These are phyloP conservation scores for Sambucus nigra DNA, from an alignment of 129 eudicot genomes.

Conservation along the genomic window DNA sequence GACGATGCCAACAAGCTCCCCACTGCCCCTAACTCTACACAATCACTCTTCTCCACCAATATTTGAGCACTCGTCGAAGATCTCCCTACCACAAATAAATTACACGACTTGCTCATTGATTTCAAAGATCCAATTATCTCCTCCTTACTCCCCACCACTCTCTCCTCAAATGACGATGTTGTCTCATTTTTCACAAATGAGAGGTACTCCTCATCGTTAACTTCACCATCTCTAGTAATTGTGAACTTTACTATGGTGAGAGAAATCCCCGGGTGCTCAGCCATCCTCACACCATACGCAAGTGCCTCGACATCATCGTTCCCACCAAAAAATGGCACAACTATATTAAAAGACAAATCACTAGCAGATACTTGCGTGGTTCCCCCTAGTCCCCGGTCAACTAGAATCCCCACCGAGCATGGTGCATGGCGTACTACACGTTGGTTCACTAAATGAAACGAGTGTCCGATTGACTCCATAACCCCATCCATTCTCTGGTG, in stretches of 20 bases:
- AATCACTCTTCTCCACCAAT: constrained; percentile 1
- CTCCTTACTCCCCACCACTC: constrained; percentile 1
- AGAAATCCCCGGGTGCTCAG: constrained; percentile 32
- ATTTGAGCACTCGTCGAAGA: not conserved
- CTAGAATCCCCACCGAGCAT: constrained; percentile 31
- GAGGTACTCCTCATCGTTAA: not conserved
- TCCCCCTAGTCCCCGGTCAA: constrained; percentile 37
- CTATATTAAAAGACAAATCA: constrained; percentile 16
- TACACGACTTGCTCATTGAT: not conserved
- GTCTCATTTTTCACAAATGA: not conserved
- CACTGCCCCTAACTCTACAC: constrained; percentile 15
- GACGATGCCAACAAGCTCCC: constrained; percentile 14
- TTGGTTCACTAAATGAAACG: constrained; percentile 24
- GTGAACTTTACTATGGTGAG: constrained; percentile 8
- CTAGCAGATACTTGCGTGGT: constrained; percentile 21
- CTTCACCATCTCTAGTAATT: not conserved
- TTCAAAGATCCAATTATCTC: constrained; percentile 4
- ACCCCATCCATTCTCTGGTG: constrained; percentile 28
- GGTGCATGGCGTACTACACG: constrained; percentile 31
- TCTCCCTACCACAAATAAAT: constrained; percentile 10
- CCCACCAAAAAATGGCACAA: constrained; percentile 28
- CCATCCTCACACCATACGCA: constrained; percentile 29
- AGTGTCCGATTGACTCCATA: constrained; percentile 20
- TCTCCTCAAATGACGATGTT: not conserved
- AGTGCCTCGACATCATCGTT: constrained; percentile 40